Conservation (phyloP, 768 basidiomycete genomes). For the Tricholoma hemisulphureum region DNA sequence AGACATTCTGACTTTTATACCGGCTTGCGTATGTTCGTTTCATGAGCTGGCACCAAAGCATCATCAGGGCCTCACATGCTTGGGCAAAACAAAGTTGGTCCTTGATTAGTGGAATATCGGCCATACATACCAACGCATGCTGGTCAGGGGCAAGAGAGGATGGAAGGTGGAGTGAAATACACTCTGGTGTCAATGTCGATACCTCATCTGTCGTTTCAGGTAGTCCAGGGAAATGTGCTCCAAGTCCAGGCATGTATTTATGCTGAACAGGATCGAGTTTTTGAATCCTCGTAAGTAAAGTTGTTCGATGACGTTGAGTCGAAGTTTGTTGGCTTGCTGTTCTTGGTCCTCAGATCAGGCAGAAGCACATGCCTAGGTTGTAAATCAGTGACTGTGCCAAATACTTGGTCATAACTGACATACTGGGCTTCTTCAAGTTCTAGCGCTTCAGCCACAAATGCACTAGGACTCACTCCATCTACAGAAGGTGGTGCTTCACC, state of each 20-base stretch:
- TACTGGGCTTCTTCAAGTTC: slow-evolving; percentile 11
- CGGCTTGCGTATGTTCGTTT: slow-evolving; percentile 1
- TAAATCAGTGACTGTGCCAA: background rate
- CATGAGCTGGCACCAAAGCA: slow-evolving; percentile 12
- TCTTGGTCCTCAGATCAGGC: background rate
- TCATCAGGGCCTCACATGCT: slow-evolving; percentile 6
- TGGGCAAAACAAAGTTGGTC: slow-evolving; percentile 12
- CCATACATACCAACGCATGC: background rate
- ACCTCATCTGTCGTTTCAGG: background rate
- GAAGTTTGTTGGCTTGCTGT: slow-evolving; percentile 1
- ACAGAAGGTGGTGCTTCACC: background rate
- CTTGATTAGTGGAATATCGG: slow-evolving; percentile 11
- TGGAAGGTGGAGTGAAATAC: slow-evolving; percentile 13
- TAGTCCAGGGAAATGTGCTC: background rate
- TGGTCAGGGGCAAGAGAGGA: slow-evolving; percentile 4
- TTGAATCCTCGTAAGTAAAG: background rate
- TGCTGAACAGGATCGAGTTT: background rate
- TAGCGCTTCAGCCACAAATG: slow-evolving; percentile 9
- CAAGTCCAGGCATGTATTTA: slow-evolving; percentile 2
- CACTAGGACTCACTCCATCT: slow-evolving; percentile 5
- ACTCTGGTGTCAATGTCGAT: background rate
- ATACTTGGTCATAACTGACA: background rate
- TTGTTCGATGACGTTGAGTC: slow-evolving; percentile 4
- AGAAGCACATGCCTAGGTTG: background rate
- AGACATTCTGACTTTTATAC: slow-evolving; percentile 9